Base-by-base conservation (phyloP, 2,329 filamentous ascomycete species). In the Fusarium sarcochroum region DNA sequence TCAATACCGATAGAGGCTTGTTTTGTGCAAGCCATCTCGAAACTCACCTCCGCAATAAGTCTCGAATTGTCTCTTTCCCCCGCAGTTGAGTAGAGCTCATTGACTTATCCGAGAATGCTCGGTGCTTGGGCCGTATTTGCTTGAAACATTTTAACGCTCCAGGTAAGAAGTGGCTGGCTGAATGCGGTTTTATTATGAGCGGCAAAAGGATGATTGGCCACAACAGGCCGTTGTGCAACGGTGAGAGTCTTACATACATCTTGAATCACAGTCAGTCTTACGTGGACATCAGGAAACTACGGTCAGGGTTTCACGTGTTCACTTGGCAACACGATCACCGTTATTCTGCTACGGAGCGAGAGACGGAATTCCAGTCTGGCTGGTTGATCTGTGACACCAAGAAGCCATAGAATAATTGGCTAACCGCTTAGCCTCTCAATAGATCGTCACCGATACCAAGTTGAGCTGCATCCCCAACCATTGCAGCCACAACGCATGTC, bases 401-500 rank as follows among this genome's bases (percentile, higher is more conserved):
- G 3, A 1, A 13, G 9, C 4, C 9, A 18, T 14, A 6, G 4
- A 11, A 23, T 15, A 25, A 62, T 25, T 62, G 23, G 42, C 2
- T 15, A 4, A 18, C 13, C 1, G 9, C 18, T 30, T 30, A 30
- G 27, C 27, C 37, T 32, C 8, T 14, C 11, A 8, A 2, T 13
- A 30, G 27, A 21, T 32, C 8, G 18, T 20, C 21, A 20, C 20
- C 13, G 27, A 11, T 14, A 13, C 14, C 9, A 17, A 21, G 9
- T 5, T 40, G 40, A 55, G 32, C 55, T 30, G 50, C 40, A 56
- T 54, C 11, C 30, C 30, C 38, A 23, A 42, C 18, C 21, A 27
- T 8, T 37, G 13, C 47, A 63, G 59, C 57, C 57, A 62, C 48
- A 21, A 25, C 37, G 32, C 25, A 47, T 48, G 57, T 45, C 48